A percentile compares a stretch with the other conserved stretches of the same genome.
These are phyloP conservation scores for Chrysanthemum lavandulifolium DNA, from an alignment of 129 eudicot genomes.

Conservation along the genomic window DNA sequence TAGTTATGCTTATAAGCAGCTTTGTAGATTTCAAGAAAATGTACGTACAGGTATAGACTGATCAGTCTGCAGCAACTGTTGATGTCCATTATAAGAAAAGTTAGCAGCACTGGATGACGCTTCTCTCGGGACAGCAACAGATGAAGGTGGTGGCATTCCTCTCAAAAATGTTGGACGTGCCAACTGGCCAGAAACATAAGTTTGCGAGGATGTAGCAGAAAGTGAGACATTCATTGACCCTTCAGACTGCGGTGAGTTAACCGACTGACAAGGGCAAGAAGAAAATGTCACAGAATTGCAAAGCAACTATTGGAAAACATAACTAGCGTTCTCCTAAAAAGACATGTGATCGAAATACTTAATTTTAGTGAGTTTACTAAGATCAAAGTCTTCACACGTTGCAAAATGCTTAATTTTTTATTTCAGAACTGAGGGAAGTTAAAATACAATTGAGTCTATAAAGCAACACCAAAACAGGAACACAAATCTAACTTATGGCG, in stretches of 20 bases:
- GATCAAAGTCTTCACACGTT: slow-evolving; percentile 12
- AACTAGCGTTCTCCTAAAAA: not conserved
- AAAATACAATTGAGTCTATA: not conserved
- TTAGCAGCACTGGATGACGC: slow-evolving; percentile 35
- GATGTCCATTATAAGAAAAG: slow-evolving; percentile 44
- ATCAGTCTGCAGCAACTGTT: slow-evolving; percentile 37
- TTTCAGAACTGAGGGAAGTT: not conserved
- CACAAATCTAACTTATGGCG: not conserved
- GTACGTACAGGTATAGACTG: slow-evolving; percentile 34
- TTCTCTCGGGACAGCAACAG: slow-evolving; percentile 37
- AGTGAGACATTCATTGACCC: slow-evolving; percentile 22
- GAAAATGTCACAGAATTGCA: slow-evolving; percentile 16
- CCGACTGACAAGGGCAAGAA: slow-evolving; percentile 24
- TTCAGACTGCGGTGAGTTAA: slow-evolving; percentile 27
- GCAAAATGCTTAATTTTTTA: slow-evolving; percentile 15
- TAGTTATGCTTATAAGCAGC: slow-evolving; percentile 21
- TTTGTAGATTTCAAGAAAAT: slow-evolving; percentile 8
- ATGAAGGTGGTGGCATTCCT: slow-evolving; percentile 40
- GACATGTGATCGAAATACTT: not conserved
- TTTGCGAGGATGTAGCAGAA: slow-evolving; percentile 37
- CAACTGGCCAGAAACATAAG: slow-evolving; percentile 39
- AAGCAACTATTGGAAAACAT: slow-evolving; percentile 11
- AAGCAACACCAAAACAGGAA: no score
- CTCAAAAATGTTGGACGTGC: slow-evolving; percentile 27
- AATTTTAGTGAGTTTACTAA: slow-evolving; percentile 12